These are phyloP conservation scores for Brasilioporus rufonigricans DNA, from an alignment of 768 basidiomycete genomes.

Conservation along the genomic window DNA sequence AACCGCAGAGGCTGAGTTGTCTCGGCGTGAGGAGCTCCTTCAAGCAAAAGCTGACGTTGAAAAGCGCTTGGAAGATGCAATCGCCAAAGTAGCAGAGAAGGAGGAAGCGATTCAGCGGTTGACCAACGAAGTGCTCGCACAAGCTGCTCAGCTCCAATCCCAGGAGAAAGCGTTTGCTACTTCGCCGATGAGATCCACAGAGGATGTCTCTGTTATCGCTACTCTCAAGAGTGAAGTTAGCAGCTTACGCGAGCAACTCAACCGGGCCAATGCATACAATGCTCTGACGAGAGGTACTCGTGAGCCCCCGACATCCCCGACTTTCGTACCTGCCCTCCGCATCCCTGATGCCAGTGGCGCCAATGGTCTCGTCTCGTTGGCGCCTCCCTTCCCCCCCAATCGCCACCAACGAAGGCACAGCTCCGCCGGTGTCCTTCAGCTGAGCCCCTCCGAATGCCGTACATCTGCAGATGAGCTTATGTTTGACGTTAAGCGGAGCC, in stretches of 20 bases:
- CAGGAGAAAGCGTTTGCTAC: conserved; percentile 70
- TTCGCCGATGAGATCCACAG: conserved; percentile 63
- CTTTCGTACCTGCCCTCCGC: conserved; percentile 79
- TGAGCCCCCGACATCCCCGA: conserved; percentile 78
- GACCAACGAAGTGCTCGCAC: conserved; percentile 70
- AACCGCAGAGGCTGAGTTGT: conserved; percentile 65
- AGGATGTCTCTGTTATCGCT: conserved; percentile 84
- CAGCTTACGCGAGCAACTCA: conserved; percentile 90
- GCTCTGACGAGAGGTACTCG: conserved; percentile 74
- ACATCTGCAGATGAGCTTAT: conserved; percentile 78
- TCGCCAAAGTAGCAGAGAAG: conserved; percentile 72
- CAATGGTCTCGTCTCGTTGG: conserved; percentile 46
- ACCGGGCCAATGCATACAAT: conserved; percentile 91
- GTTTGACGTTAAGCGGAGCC: conserved; percentile 67
- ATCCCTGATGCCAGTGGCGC: conserved; percentile 40
- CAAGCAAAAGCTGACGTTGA: conserved; percentile 77
- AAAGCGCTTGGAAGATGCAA: conserved; percentile 73
- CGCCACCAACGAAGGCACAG: conserved; percentile 84
- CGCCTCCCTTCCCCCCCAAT: conserved; percentile 35
- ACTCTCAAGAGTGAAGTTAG: conserved; percentile 92
- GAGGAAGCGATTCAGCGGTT: conserved; percentile 82
- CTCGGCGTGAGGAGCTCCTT: conserved; percentile 72
- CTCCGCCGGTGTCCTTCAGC: conserved; percentile 73
- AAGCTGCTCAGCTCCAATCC: conserved; percentile 72
- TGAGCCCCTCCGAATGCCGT: conserved; percentile 59